Evolutionary conservation across 129 eudicot species (phyloP).

Genomic region (Glebionis coronaria): DNA sequence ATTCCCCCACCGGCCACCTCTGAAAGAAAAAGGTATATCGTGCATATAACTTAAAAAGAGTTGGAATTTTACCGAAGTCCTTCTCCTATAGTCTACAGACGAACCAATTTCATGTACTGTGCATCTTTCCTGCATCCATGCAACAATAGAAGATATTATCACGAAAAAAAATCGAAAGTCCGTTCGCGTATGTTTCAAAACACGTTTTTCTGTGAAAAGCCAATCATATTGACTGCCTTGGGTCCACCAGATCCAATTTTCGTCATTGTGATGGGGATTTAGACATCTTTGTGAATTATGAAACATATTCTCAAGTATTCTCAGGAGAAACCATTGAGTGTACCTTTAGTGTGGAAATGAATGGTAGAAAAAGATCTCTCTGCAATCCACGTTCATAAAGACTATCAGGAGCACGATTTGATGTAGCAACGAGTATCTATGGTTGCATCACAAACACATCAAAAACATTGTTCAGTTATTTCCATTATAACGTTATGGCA

Average conservation of each 20-base stretch:
- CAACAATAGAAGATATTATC: conserved; percentile 12
- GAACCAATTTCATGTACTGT: conserved; percentile 86
- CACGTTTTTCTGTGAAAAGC: too few relatives aligned
- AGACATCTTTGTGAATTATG: too few relatives aligned
- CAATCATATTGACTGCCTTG: too few relatives aligned
- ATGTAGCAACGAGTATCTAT: conserved; percentile 90
- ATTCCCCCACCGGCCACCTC: too few relatives aligned
- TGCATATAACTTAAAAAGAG: too few relatives aligned
- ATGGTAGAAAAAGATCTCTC: conserved; percentile 95
- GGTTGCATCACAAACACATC: conserved; percentile 16
- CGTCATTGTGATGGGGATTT: too few relatives aligned
- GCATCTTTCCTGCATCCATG: conserved; percentile 76
- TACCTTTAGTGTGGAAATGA: conserved; percentile 89
- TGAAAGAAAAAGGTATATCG: too few relatives aligned
- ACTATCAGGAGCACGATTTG: conserved; percentile 91
- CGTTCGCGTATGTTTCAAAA: too few relatives aligned
- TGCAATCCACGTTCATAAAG: conserved; percentile 93
- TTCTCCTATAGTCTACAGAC: conserved; percentile 73
- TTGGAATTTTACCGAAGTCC: conserved; percentile 87
- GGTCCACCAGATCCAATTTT: too few relatives aligned
- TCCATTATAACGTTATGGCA: conserved; percentile 5
- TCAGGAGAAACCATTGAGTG: too few relatives aligned
- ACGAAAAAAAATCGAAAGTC: too few relatives aligned
- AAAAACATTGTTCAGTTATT: neutral
- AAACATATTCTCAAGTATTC: too few relatives aligned